Evolutionary conservation across 768 basidiomycete species (phyloP).

Genomic region (Coprinopsis sp.): DNA sequence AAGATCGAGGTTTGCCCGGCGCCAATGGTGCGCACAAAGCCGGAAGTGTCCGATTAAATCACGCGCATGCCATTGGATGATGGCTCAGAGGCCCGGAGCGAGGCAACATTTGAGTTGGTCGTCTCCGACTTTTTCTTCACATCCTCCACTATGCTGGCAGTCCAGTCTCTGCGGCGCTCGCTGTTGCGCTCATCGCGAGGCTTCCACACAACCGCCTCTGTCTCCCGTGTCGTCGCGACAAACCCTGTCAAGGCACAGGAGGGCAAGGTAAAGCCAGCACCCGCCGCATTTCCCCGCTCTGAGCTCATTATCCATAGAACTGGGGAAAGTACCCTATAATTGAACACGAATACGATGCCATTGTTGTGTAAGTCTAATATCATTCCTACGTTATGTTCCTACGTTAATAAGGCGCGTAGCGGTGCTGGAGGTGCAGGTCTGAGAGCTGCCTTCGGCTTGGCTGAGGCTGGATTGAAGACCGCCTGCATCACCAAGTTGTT

Average conservation of each 20-base stretch:
- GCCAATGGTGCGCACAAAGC: conserved; percentile 1
- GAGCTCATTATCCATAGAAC: conserved; percentile 37
- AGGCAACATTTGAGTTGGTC: conserved; percentile 10
- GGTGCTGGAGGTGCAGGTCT: conserved; percentile 98
- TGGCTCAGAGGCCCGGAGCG: conserved; percentile 25
- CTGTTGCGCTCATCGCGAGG: conserved; percentile 47
- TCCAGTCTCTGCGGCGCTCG: conserved; percentile 55
- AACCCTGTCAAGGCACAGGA: conserved; percentile 78
- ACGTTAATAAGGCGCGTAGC: conserved; percentile 34
- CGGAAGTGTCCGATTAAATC: conserved; percentile 26
- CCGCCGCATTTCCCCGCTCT: conserved; percentile 8
- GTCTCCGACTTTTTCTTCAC: conserved; percentile 17
- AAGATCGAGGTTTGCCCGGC: not conserved
- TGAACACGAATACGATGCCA: conserved; percentile 98
- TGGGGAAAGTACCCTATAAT: conserved; percentile 93
- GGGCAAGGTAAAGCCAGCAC: conserved; percentile 59
- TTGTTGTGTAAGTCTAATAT: conserved; percentile 86
- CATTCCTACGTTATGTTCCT: conserved; percentile 3
- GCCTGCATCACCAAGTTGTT: conserved; percentile 99
- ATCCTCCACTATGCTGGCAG: conserved; percentile 53
- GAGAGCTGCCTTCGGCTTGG: conserved; percentile 96
- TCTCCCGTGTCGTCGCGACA: conserved; percentile 59
- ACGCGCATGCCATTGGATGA: conserved; percentile 37
- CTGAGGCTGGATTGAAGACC: conserved; percentile 97
- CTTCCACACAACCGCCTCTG: conserved; percentile 63